phyloP scores from a whole-genome alignment of 495 filamentous ascomycete genomes.

The Neurospora discreta region DNA sequence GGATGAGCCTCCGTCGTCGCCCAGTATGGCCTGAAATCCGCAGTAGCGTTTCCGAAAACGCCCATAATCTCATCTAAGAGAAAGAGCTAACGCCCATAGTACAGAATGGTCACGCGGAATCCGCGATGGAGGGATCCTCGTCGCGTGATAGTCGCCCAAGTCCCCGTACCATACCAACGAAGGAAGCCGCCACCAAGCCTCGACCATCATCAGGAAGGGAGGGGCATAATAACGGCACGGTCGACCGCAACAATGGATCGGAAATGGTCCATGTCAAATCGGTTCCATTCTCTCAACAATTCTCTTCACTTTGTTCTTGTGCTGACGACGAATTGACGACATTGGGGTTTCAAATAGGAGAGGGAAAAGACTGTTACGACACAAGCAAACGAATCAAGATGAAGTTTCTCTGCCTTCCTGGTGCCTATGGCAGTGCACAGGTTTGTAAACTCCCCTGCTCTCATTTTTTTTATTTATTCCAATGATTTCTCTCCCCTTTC shows the following conservation, averaged over 20 bases:
- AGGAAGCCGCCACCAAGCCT: neutral
- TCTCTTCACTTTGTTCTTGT: neutral
- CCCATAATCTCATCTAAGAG: neutral
- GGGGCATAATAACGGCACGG: neutral
- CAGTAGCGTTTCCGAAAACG: neutral
- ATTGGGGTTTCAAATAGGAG: neutral
- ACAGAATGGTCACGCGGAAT: neutral
- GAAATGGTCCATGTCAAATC: neutral
- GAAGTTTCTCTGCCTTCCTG: slow-evolving; percentile 22
- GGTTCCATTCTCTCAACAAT: neutral
- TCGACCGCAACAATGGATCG: neutral
- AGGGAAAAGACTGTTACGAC: neutral
- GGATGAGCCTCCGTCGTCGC: neutral
- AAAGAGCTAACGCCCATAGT: neutral
- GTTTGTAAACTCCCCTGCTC: slow-evolving; percentile 6
- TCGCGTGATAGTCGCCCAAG: neutral
- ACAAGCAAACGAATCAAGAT: slow-evolving; percentile 2
- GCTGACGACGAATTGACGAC: neutral
- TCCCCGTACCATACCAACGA: neutral
- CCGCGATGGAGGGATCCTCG: neutral
- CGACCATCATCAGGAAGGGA: neutral
- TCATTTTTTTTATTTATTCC: neutral
- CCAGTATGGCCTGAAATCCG: neutral
- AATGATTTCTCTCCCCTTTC: neutral
- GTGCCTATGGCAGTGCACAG: slow-evolving; percentile 34